phyloP scores from a whole-genome alignment of 345 rosid species.

The Cardiospermum halicacabum region DNA sequence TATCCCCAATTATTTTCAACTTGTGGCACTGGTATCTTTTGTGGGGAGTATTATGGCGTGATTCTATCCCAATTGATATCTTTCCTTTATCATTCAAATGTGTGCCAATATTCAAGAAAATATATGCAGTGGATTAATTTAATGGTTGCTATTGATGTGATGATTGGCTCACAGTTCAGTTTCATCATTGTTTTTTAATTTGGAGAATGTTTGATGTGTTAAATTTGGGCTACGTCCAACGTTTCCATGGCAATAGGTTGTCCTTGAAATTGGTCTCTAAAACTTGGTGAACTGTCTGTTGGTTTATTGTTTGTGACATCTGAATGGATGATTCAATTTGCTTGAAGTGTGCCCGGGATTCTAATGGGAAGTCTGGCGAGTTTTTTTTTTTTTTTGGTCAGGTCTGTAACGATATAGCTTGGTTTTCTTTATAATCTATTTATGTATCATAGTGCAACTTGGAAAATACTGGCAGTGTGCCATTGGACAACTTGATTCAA shows the following conservation, averaged over 20 bases:
- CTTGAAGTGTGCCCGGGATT: background rate
- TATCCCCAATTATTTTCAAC: too few relatives aligned
- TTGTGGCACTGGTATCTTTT: background rate
- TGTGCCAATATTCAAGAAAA: conserved; percentile 1
- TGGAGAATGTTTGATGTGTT: background rate
- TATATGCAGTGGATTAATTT: background rate
- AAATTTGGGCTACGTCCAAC: background rate
- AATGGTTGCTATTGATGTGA: background rate
- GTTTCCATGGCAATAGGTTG: background rate
- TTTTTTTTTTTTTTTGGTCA: too few relatives aligned
- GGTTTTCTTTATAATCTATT: too few relatives aligned
- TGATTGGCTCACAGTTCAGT: background rate
- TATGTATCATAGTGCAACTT: too few relatives aligned
- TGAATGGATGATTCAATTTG: background rate
- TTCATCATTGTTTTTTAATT: background rate
- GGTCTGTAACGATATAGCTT: too few relatives aligned
- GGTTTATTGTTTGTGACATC: background rate
- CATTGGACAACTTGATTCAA: too few relatives aligned
- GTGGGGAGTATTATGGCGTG: background rate
- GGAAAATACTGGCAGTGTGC: too few relatives aligned
- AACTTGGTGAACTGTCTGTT: background rate
- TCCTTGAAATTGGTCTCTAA: background rate
- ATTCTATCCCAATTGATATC: background rate
- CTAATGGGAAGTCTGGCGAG: background rate
- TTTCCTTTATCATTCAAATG: background rate